Conservation (phyloP, 169 alveolate species). For the Amoebophrya sp. region DNA sequence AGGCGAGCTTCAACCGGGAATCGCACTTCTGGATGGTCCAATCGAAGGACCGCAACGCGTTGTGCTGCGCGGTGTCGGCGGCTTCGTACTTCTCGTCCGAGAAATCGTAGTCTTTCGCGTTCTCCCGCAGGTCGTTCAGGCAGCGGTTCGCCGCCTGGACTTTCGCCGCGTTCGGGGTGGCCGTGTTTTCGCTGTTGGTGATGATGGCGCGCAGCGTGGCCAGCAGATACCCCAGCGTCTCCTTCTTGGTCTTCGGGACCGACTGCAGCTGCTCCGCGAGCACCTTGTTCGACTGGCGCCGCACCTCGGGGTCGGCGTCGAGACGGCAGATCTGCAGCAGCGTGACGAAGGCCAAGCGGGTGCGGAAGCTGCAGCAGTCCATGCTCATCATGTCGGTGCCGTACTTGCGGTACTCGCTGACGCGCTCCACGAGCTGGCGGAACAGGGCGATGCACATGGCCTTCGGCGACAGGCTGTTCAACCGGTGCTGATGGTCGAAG, state of each 20-base stretch:
- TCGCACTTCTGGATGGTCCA: background rate
- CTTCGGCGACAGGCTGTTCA: background rate
- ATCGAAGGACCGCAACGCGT: background rate
- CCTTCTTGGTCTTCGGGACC: constrained; percentile 10
- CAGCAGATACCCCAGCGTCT: background rate
- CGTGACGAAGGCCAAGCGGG: background rate
- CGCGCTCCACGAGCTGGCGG: background rate
- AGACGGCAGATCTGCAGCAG: background rate
- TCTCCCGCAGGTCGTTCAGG: background rate
- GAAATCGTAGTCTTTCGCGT: background rate
- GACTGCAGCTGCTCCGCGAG: constrained; percentile 14
- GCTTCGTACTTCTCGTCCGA: background rate
- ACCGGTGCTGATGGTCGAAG: background rate
- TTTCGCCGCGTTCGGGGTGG: background rate
- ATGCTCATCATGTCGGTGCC: background rate
- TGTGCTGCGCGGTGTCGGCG: background rate
- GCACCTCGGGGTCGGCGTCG: constrained; percentile 18
- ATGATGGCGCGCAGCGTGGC: background rate
- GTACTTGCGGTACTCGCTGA: background rate
- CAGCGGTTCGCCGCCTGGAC: background rate
- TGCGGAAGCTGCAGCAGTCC: constrained; percentile 3
- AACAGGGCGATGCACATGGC: background rate
- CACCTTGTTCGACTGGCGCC: constrained; percentile 6
- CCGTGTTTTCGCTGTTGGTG: background rate
- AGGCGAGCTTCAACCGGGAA: too few relatives aligned